Evolutionary conservation across 2,329 filamentous ascomycete genomes (phyloP), one percentile per base, ranked within the genome.

Genomic region (Thielaviopsis punctulata): DNA sequence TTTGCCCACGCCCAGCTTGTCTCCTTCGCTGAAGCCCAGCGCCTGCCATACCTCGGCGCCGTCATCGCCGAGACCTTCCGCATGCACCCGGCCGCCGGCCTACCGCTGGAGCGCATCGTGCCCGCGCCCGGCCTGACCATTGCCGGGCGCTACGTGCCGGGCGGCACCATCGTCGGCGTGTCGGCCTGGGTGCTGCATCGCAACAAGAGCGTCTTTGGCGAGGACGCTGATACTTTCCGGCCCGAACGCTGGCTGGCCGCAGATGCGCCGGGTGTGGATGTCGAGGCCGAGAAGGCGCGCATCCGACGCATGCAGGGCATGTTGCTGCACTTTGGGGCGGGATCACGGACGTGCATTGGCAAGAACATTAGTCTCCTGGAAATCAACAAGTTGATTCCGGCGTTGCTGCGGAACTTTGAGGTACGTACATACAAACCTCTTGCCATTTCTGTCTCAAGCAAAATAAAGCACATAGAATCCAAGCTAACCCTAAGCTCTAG

Each of bases 11-110:
- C 15, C 76, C 25, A 76, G 6, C 71, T 80, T 4, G 80, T 87
- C 5, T 81, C 78, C 1, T 86, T 82, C 76, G 62, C 76, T 33
- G 80, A 88, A 64, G 73, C 72, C 48, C 82, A 86, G 62, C 76
- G 75, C 52, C 71, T 92, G 1, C 76, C 78, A 0, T 92, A 89
- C 62, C 76, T 92, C 5, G 82, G 88, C 60, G 85, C 84, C 3
- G 80, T 79, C 52, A 73, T 90, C 59, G 85, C 89, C 60, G 86
- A 92, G 63, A 77, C 81, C 4, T 85, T 89, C 68, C 77, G 84
- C 12, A 62, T 87, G 58, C 83, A 89, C 62, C 85, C 86, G 0
- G 82, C 84, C 0, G 74, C 82, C 0, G 85, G 84, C 0, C 67
- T 89, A 4, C 79, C 81, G 0, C 69, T 90, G 44, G 85, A 90